A percentile compares a stretch with the other conserved stretches of the same genome.
phyloP scores from a whole-genome alignment of 1,284 basidiomycete species.

The Leccinum ponderosum region DNA sequence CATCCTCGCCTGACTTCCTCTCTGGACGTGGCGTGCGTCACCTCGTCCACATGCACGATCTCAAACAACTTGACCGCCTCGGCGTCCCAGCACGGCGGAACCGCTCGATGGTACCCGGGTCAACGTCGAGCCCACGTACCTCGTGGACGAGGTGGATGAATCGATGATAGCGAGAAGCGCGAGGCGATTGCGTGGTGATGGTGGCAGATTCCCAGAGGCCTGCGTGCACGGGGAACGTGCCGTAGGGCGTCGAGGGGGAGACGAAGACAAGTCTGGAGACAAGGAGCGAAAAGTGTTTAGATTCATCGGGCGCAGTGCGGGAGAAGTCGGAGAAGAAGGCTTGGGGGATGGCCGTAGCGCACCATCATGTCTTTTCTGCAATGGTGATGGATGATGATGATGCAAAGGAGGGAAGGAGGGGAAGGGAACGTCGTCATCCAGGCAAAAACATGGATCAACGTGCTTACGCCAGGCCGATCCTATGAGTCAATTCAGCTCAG shows the following conservation, averaged over 20 bases:
- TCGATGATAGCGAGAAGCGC: not conserved
- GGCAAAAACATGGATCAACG: not conserved
- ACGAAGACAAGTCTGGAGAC: not conserved
- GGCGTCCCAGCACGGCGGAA: not conserved
- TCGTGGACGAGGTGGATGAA: not conserved
- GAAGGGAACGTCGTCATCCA: too few relatives aligned
- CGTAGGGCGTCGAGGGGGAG: not conserved
- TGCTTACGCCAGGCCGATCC: constrained; percentile 1
- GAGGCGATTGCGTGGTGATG: not conserved
- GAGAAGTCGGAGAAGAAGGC: constrained; percentile 10
- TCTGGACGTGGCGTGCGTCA: constrained; percentile 1
- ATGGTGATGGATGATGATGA: too few relatives aligned
- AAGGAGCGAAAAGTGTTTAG: not conserved
- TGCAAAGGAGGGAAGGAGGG: not conserved
- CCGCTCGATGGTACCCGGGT: not conserved
- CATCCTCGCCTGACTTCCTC: not conserved
- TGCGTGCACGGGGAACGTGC: not conserved
- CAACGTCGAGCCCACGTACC: not conserved
- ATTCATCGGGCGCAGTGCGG: not conserved
- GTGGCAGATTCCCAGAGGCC: not conserved
- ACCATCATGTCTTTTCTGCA: too few relatives aligned
- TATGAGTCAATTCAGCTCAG: not conserved
- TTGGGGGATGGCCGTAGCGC: too few relatives aligned
- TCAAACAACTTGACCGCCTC: not conserved
- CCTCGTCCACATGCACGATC: not conserved